Evolutionary conservation across 768 basidiomycete genomes (phyloP), one percentile per base, ranked within the genome.

Genomic region (Phlebiopsis flavidoalba): DNA sequence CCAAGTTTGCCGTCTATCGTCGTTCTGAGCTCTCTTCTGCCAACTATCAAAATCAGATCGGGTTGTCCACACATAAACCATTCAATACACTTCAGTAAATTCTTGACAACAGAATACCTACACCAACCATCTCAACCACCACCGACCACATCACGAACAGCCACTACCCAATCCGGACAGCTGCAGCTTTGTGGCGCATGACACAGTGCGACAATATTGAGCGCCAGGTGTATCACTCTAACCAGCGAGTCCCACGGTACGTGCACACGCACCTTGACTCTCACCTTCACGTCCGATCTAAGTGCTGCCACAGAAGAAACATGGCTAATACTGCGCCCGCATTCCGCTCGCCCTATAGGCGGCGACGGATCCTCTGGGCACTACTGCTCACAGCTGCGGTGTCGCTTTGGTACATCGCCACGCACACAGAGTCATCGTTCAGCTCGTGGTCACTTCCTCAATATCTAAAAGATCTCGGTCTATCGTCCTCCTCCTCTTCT

Each of bases 351-450:
- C 63, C 63, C n/a, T 70, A 66, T 63, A 60, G 70, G 48, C 76
- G 78, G 35, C 79, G 83, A 8, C 79, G 84, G 52, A 64, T 83
- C 61, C n/a, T 81, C 51, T 66, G 78, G 63, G 58, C 78, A 35
- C 35, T 75, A n/a, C 45, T 75, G 35, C 50, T 80, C 51, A 65
- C 81, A 48, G 17, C 77, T 45, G 67, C 70, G 46, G 62, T 77
- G 58, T 45, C 78, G 47, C 69, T 81, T 66, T 74, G 79, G 69
- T 72, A 60, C 63, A 73, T 77, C 64, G 76, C 76, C 58, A 68
- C 76, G 26, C 67, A 26, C 63, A 52, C 33, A 62, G 76, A 64
- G 79, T 72, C 46, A 77, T 70, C 57, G 69, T 46, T 59, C 60
- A 24, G 56, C 24, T 48, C 36, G 19, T 58, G 63, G 58, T 46